Evolutionary conservation across 768 basidiomycete species (phyloP).

Genomic region (Kwoniella heveanensis): DNA sequence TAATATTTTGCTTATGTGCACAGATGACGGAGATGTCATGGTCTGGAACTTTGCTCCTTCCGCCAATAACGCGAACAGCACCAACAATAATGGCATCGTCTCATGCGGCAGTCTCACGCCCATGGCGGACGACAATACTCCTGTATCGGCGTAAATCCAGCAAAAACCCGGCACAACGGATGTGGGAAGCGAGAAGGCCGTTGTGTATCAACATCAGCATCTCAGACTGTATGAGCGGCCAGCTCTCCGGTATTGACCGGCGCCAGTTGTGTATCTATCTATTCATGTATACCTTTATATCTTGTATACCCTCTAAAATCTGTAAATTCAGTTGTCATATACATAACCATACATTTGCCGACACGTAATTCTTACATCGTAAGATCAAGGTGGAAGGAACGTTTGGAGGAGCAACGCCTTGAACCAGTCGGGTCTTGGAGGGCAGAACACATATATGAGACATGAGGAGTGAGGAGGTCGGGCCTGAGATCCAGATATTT

Average conservation of each 20-base stretch:
- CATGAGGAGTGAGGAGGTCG: too few species aligned
- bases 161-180: too few species aligned
- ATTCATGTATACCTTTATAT: neutral
- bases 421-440: too few species aligned
- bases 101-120: neutral
- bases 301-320: neutral
- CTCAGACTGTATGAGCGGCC: too few species aligned
- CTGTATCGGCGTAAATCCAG: neutral
- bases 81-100: neutral
- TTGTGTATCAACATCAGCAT: too few species aligned
- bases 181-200: too few species aligned
- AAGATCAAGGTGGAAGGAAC: too few species aligned
- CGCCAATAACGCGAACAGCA: neutral
- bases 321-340: slow-evolving; percentile 1
- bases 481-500: too few species aligned
- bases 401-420: too few species aligned
- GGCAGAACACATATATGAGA: too few species aligned
- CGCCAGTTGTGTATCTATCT: too few species aligned
- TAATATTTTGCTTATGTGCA: neutral
- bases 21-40: slow-evolving; percentile 80
- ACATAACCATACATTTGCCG: neutral
- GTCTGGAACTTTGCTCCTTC: slow-evolving; percentile 67
- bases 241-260: too few species aligned
- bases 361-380: neutral
- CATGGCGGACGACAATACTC: neutral